Evolutionary conservation across 2,329 filamentous ascomycete genomes (phyloP), one percentile per base, ranked within the genome.

Genomic region (Cladosporium sp.): DNA sequence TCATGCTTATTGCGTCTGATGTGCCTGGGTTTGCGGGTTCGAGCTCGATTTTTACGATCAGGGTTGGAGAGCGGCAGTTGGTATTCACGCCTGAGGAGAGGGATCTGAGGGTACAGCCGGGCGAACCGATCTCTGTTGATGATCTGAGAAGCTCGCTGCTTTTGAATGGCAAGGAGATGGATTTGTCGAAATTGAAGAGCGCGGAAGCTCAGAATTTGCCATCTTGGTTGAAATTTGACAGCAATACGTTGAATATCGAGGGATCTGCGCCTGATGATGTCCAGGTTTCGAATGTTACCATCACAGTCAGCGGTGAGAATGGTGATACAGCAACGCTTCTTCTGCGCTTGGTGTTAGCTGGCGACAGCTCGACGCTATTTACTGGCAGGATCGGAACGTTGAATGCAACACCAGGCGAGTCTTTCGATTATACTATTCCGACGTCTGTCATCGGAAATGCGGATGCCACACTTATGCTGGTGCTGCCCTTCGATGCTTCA

Each of bases 1-100:
- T 96, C 58, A 79, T 84, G 60, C 76, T 96, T 6, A 83, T 94
- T 51, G 90, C 89, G 1, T 93, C 89, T 0, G 89, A 95, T 68
- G 82, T 91, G 17, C 76, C 83, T n/a, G 90, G 89, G 1, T 96
- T 92, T 69, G 83, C 88, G 4, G 87, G 85, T 1, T 79, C 82
- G 9, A 80, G 82, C 1, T 68, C 88, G 53, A 74, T 77, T 0
- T 95, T 96, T 70, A 84, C 85, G 5, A 81, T 96, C 35, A 78
- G 86, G 2, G 84, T 96, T 19, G 87, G 87, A 45, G 82, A 78
- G 53, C 88, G 91, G 70, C 81, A 86, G 62, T 75, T 96, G 39
- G 81, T 81, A 1, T 87, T 89, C 61, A 79, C 81, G 2, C 77
- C 84, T 3, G 61, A 66, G 37, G 63, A 68, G 45, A 40, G 34